Evolutionary conservation across 805 yeast species (phyloP).

Genomic region (Candida xiaguanensis): DNA sequence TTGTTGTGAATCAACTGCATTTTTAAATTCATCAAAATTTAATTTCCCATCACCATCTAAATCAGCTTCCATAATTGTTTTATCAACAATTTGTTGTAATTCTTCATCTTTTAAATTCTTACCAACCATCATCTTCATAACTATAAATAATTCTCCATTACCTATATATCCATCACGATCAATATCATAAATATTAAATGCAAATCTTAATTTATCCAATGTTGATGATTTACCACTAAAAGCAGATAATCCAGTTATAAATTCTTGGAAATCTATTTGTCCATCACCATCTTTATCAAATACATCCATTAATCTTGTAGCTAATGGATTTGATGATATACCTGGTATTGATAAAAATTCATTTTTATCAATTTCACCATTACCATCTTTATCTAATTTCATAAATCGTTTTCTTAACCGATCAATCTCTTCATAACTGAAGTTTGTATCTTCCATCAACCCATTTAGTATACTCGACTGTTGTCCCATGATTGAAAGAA

Average conservation of each 20-base stretch:
- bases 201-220: conserved; percentile 80
- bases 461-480: conserved; percentile 62
- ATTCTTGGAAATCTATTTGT: conserved; percentile 92
- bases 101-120: conserved; percentile 81
- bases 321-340: conserved; percentile 84
- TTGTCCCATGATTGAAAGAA: conserved; percentile 17
- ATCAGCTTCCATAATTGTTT: conserved; percentile 93
- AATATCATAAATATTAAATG: conserved; percentile 91
- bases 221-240: conserved; percentile 81
- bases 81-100: conserved; percentile 93
- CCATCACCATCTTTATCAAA: conserved; percentile 93
- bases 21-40: conserved; percentile 81
- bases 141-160: conserved; percentile 90
- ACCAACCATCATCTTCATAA: conserved; percentile 96
- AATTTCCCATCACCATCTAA: conserved; percentile 81
- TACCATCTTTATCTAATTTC: conserved; percentile 90
- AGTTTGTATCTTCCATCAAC: conserved; percentile 77
- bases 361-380: conserved; percentile 85
- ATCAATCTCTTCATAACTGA: conserved; percentile 88
- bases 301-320: conserved; percentile 85
- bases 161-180: conserved; percentile 94
- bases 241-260: conserved; percentile 79
- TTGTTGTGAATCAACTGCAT: conserved; percentile 56
- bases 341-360: conserved; percentile 95
- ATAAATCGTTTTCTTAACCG: conserved; percentile 87